Evolutionary conservation across 2,329 filamentous ascomycete genomes (phyloP).

Genomic region (Acrocalymma vagum): DNA sequence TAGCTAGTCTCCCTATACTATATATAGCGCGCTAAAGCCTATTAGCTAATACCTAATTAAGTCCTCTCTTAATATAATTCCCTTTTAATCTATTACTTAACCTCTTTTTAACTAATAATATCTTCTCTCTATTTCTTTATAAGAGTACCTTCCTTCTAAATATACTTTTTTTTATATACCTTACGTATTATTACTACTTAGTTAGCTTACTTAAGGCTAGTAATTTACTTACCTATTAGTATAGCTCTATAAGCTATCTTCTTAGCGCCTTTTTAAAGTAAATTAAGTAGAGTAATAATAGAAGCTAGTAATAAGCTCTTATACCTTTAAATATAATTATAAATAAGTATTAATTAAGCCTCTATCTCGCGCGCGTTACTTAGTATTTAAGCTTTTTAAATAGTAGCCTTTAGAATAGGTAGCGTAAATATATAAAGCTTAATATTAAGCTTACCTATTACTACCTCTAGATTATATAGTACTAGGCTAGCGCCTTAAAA

Average conservation of each 20-base stretch:
- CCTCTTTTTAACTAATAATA: conserved; percentile 10
- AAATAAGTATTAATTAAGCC: conserved; percentile 9
- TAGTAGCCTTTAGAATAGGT: not conserved
- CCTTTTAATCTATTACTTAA: conserved; percentile 4
- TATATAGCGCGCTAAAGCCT: conserved; percentile 5
- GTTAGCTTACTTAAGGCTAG: conserved; percentile 3
- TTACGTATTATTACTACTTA: conserved; percentile 4
- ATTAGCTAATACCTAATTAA: conserved; percentile 4
- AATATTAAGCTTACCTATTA: conserved; percentile 5
- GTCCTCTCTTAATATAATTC: conserved; percentile 2
- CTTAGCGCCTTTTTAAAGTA: conserved; percentile 2
- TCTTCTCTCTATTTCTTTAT: conserved; percentile 2
- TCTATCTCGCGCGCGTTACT: conserved; percentile 1
- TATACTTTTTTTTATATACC: conserved; percentile 7
- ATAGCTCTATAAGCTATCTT: conserved; percentile 1
- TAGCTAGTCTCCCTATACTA: not conserved
- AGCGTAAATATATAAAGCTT: conserved; percentile 4
- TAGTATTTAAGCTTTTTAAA: conserved; percentile 6
- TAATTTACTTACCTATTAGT: conserved; percentile 2
- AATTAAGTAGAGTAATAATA: conserved; percentile 8
- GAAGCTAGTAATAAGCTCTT: conserved; percentile 4
- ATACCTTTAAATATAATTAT: conserved; percentile 5
- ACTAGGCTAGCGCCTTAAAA: conserved; percentile 6
- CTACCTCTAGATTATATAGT: conserved; percentile 8
- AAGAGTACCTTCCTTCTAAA: conserved; percentile 5